Conservation (phyloP, 371 early-diverging fungal species). For the Lichtheimia corymbifera region DNA sequence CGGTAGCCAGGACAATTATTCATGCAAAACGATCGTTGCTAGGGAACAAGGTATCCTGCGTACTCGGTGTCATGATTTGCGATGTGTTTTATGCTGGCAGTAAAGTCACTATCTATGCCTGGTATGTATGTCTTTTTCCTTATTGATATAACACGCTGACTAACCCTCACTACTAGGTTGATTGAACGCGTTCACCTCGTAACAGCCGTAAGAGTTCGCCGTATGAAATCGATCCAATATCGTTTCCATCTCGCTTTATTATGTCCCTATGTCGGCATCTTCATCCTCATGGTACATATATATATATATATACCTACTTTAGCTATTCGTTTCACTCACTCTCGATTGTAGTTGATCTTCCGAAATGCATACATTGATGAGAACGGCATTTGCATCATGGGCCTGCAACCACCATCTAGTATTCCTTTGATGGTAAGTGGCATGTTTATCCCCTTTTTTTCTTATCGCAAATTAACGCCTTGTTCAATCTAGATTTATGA, state of each 20-base stretch:
- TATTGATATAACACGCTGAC: no score
- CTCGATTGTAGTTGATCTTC: constrained; percentile 32
- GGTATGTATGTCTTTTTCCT: constrained; percentile 12
- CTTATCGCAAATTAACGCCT: background rate
- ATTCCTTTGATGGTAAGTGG: constrained; percentile 42
- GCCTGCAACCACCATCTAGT: constrained; percentile 49
- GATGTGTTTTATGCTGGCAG: constrained; percentile 29
- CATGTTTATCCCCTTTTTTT: background rate
- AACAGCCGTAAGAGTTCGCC: constrained; percentile 17
- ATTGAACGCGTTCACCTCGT: constrained; percentile 33
- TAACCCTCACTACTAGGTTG: constrained; percentile 13
- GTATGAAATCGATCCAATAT: constrained; percentile 21
- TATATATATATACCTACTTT: no score
- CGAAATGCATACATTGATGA: constrained; percentile 43
- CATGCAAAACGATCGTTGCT: background rate
- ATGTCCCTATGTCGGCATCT: constrained; percentile 46
- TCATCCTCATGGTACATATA: constrained; percentile 42
- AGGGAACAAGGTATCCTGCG: constrained; percentile 21
- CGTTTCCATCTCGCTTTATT: constrained; percentile 28
- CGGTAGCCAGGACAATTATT: no score
- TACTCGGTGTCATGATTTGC: constrained; percentile 24
- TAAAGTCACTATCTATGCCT: constrained; percentile 25
- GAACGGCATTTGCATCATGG: constrained; percentile 50
- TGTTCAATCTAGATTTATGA: constrained; percentile 29
- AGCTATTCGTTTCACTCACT: background rate